phyloP scores from a whole-genome alignment of 371 early-diverging fungal genomes.

The Synchytrium microbalum region DNA sequence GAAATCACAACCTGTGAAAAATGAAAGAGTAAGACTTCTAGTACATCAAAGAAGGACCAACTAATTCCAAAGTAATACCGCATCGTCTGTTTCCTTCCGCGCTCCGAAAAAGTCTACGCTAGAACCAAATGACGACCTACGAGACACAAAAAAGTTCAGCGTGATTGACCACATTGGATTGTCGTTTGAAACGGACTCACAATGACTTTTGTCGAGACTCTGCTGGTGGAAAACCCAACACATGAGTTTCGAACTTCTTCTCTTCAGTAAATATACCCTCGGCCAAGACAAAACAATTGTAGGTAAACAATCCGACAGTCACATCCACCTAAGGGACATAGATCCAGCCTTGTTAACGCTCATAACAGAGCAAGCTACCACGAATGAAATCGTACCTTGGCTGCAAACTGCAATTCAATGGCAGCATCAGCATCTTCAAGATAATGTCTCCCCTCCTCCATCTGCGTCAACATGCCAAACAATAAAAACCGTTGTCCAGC shows the following conservation, averaged over 20 bases:
- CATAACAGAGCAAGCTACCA: neutral
- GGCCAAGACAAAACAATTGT: constrained; percentile 73
- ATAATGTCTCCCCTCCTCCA: constrained; percentile 69
- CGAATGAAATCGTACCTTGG: constrained; percentile 8
- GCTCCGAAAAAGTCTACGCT: constrained; percentile 48
- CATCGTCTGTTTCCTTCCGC: constrained; percentile 27
- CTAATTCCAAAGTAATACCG: constrained; percentile 7
- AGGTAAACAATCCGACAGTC: constrained; percentile 69
- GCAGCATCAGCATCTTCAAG: constrained; percentile 77
- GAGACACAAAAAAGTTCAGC: neutral
- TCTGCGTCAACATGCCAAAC: constrained; percentile 82
- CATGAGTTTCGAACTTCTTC: constrained; percentile 54
- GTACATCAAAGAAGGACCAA: too few relatives aligned
- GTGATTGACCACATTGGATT: neutral
- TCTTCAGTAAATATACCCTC: constrained; percentile 69
- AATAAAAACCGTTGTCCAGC: constrained; percentile 61
- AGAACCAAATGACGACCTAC: constrained; percentile 23
- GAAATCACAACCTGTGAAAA: constrained; percentile 16
- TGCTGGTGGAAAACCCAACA: constrained; percentile 68
- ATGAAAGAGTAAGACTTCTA: too few relatives aligned
- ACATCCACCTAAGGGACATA: constrained; percentile 12
- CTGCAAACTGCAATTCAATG: constrained; percentile 58
- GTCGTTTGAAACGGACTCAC: constrained; percentile 24
- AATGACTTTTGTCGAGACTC: constrained; percentile 56
- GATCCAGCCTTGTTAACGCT: neutral